phyloP scores from a whole-genome alignment of 345 rosid genomes.

The Eucalyptus sp. region DNA sequence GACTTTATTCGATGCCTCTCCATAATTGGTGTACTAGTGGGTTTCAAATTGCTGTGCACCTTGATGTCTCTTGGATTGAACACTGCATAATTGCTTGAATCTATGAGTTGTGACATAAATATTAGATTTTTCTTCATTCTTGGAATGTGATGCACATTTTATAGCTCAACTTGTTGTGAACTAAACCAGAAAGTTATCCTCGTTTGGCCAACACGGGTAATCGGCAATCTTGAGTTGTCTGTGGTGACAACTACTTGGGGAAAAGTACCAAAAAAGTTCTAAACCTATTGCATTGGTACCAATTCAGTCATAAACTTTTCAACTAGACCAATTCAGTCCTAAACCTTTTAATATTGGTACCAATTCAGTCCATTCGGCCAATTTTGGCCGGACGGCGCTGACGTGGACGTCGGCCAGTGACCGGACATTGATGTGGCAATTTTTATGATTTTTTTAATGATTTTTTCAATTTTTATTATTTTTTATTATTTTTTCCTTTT shows the following conservation, averaged over 20 bases:
- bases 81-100: background rate
- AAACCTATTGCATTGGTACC: too few species aligned
- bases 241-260: background rate
- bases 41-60: background rate
- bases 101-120: background rate
- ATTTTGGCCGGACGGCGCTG: too few species aligned
- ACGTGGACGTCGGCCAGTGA: too few species aligned
- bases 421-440: too few species aligned
- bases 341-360: too few species aligned
- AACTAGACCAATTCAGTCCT: too few species aligned
- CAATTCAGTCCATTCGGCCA: too few species aligned
- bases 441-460: too few species aligned
- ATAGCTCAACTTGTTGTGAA: background rate
- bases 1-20: background rate
- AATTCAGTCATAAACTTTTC: too few species aligned
- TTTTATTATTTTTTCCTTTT: too few species aligned
- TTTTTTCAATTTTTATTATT: too few species aligned
- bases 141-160: background rate
- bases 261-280: too few species aligned
- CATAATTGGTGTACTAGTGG: background rate
- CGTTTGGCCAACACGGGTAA: fast-evolving
- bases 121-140: background rate
- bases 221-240: background rate
- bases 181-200: background rate
- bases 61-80: background rate